A percentile compares a stretch with the other conserved stretches of the same genome.
Conservation (phyloP, 208 protist genomes). For the Crithidia fasciculata region DNA sequence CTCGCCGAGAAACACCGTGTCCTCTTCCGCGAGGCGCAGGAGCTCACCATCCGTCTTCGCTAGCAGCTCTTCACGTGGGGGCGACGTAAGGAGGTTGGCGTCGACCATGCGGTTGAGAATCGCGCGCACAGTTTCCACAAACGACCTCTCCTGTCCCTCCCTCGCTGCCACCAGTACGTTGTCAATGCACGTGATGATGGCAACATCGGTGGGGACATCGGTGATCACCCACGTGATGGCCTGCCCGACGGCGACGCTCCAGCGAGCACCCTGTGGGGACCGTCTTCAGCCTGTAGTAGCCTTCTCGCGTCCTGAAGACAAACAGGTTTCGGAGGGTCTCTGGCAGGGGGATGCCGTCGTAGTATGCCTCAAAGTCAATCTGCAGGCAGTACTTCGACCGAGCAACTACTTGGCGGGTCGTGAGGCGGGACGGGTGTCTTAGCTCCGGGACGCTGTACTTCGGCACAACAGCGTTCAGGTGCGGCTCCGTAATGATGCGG, state of each 20-base stretch:
- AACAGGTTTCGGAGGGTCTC: not conserved
- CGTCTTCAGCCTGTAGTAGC: not conserved
- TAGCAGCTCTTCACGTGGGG: not conserved
- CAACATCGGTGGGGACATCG: not conserved
- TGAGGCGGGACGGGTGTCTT: not conserved
- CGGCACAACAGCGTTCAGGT: not conserved
- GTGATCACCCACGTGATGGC: conserved; percentile 1
- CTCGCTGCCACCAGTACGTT: not conserved
- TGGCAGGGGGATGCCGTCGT: not conserved
- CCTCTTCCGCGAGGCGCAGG: not conserved
- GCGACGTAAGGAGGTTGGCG: conserved; percentile 2
- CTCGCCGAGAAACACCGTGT: conserved; percentile 21
- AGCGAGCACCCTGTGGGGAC: conserved; percentile 23
- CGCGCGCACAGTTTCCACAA: conserved; percentile 1
- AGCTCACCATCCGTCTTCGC: not conserved
- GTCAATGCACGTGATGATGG: not conserved
- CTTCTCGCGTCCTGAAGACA: not conserved
- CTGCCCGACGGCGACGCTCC: conserved; percentile 1
- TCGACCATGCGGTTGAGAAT: not conserved
- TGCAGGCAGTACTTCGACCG: not conserved
- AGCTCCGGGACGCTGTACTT: not conserved
- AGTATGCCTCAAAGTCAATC: not conserved
- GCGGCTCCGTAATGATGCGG: conserved; percentile 32
- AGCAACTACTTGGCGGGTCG: not conserved
- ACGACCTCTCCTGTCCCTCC: not conserved